phyloP scores from a whole-genome alignment of 2,329 filamentous ascomycete species.

The Sclerotinia nivalis region DNA sequence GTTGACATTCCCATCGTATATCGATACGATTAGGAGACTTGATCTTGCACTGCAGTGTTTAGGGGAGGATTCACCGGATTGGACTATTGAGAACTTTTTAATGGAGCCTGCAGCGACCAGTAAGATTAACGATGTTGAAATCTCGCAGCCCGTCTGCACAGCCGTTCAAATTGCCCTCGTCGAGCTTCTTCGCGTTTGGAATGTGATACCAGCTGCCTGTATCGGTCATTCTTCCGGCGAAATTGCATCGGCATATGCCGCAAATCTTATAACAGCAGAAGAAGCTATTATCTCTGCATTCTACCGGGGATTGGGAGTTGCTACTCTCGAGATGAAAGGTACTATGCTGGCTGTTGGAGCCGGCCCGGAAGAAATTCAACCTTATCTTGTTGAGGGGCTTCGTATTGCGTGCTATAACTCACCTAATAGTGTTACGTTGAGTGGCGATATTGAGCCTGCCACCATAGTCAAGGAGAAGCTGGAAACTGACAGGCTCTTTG shows the following conservation, averaged over 20 bases:
- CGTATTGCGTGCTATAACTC: constrained; percentile 37
- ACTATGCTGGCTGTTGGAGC: constrained; percentile 29
- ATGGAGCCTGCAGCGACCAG: constrained; percentile 35
- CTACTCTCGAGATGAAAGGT: constrained; percentile 1
- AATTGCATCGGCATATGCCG: constrained; percentile 49
- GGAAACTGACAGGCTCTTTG: constrained; percentile 30
- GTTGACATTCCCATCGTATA: constrained; percentile 21
- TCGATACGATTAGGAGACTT: constrained; percentile 27
- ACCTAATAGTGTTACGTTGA: constrained; percentile 33
- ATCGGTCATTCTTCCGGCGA: constrained; percentile 51
- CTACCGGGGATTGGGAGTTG: constrained; percentile 33
- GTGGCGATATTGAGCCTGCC: constrained; percentile 27
- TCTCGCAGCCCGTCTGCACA: constrained; percentile 47
- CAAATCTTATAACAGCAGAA: constrained; percentile 39
- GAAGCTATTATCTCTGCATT: constrained; percentile 50
- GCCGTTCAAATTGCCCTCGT: constrained; percentile 51
- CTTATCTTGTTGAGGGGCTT: constrained; percentile 8
- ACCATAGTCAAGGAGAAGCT: background rate
- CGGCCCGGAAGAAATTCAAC: constrained; percentile 8
- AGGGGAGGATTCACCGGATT: constrained; percentile 11
- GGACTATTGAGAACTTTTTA: constrained; percentile 37
- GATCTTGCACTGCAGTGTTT: constrained; percentile 18
- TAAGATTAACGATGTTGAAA: constrained; percentile 9
- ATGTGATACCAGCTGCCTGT: constrained; percentile 43
- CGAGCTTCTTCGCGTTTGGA: constrained; percentile 46